Conservation (phyloP, 306 rosid genomes). For the Canavalia gladiata region DNA sequence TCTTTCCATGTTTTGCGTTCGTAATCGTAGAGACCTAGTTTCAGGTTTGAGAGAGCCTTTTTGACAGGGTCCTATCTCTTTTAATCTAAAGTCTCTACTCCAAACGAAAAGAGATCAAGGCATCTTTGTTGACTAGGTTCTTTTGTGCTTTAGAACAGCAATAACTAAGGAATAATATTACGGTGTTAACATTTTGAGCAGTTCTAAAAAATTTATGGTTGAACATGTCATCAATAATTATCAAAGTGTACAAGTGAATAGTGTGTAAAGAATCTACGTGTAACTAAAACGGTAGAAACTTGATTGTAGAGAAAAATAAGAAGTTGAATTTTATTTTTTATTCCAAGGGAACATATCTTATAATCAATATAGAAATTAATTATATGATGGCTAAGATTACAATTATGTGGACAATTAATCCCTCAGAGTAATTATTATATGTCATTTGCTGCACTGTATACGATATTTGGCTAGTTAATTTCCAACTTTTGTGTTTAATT, state of each 20-base stretch:
- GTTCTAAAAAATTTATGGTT: neutral
- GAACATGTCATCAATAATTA: neutral
- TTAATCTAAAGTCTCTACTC: neutral
- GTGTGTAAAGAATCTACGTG: neutral
- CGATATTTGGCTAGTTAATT: neutral
- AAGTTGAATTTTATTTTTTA: too few species aligned
- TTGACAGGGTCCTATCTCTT: conserved; percentile 44
- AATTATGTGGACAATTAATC: neutral
- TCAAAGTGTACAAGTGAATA: conserved; percentile 13
- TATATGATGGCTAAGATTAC: neutral
- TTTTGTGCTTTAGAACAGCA: conserved; percentile 21
- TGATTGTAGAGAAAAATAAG: too few species aligned
- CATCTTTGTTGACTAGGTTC: conserved; percentile 52
- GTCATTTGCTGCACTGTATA: neutral
- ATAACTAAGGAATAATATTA: neutral
- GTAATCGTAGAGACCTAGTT: conserved; percentile 57
- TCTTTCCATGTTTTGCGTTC: conserved; percentile 46
- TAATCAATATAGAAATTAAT: too few species aligned
- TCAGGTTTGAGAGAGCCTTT: conserved; percentile 57
- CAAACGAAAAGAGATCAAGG: conserved; percentile 52
- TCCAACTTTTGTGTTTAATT: conserved; percentile 16
- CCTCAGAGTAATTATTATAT: neutral
- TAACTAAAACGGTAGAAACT: neutral
- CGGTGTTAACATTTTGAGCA: neutral
- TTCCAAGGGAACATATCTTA: too few species aligned